phyloP scores from a whole-genome alignment of 768 basidiomycete species.

The Boletus edulis region DNA sequence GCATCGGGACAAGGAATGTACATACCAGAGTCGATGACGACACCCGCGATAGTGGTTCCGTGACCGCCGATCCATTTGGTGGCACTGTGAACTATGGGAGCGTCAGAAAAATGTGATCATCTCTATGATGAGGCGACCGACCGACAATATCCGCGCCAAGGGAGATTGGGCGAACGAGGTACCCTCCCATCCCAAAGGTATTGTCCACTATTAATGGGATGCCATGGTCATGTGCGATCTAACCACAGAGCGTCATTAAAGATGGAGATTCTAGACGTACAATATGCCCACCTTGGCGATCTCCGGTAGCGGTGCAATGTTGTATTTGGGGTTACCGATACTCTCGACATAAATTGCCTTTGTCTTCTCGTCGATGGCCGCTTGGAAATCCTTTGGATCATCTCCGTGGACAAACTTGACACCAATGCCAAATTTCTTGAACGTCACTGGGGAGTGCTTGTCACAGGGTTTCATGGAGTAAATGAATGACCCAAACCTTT shows the following conservation, averaged over 20 bases:
- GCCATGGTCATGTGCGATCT: constrained; percentile 58
- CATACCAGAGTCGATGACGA: constrained; percentile 56
- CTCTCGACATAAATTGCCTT: constrained; percentile 58
- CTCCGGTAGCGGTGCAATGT: constrained; percentile 52
- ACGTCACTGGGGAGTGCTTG: constrained; percentile 36
- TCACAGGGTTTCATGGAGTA: background rate
- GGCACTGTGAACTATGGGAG: constrained; percentile 45
- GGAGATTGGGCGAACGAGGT: constrained; percentile 51
- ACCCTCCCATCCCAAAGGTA: constrained; percentile 62
- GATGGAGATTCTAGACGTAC: background rate
- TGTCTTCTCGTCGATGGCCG: constrained; percentile 59
- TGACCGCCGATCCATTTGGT: constrained; percentile 71
- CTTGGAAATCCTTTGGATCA: constrained; percentile 45
- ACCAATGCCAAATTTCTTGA: constrained; percentile 54
- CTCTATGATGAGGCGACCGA: constrained; percentile 12
- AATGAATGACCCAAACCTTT: constrained; percentile 39
- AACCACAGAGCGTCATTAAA: background rate
- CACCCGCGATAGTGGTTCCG: constrained; percentile 66
- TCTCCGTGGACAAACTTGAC: constrained; percentile 52
- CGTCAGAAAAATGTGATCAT: background rate
- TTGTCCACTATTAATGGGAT: constrained; percentile 68
- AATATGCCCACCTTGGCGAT: constrained; percentile 47
- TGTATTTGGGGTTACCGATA: constrained; percentile 62
- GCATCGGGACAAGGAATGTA: constrained; percentile 4
- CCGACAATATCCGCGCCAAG: constrained; percentile 57